Conservation (phyloP, 1,284 basidiomycete genomes). For the Moesziomyces globuligerus region DNA sequence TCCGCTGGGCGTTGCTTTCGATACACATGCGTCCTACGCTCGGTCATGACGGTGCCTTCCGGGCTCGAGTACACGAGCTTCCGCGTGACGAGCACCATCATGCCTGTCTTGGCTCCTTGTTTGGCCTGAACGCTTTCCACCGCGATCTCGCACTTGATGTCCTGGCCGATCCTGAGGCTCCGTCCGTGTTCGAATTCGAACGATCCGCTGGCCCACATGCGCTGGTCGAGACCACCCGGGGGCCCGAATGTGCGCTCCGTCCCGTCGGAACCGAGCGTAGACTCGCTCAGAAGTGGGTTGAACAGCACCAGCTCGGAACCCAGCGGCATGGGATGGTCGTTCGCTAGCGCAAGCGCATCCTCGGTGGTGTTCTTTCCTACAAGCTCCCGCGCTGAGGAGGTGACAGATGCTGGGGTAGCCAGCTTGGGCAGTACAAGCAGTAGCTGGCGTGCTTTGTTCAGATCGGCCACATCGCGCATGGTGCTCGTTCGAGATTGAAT, state of each 20-base stretch:
- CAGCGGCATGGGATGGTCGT: slow-evolving; percentile 14
- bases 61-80: slow-evolving; percentile 20
- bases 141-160: slow-evolving; percentile 19
- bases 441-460: slow-evolving; percentile 43
- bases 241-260: slow-evolving; percentile 41
- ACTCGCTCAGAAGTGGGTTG: slow-evolving; percentile 39
- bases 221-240: slow-evolving; percentile 38
- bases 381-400: slow-evolving; percentile 6
- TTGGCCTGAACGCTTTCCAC: slow-evolving; percentile 37
- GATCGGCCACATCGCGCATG: slow-evolving; percentile 37
- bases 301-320: slow-evolving; percentile 41
- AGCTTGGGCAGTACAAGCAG: slow-evolving; percentile 34
- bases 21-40: slow-evolving; percentile 39
- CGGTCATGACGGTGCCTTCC: slow-evolving; percentile 21
- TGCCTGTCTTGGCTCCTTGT: slow-evolving; percentile 35
- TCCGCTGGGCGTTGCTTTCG: slow-evolving; percentile 25
- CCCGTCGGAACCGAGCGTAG: slow-evolving; percentile 20
- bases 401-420: neutral
- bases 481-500: slow-evolving; percentile 12
- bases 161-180: slow-evolving; percentile 23
- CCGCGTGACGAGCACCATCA: slow-evolving; percentile 41
- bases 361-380: slow-evolving; percentile 24
- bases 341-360: slow-evolving; percentile 3
- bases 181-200: slow-evolving; percentile 29
- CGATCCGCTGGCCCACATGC: slow-evolving; percentile 49